Base-by-base conservation (phyloP, 768 basidiomycete genomes). In the Pisolithus tinctorius region DNA sequence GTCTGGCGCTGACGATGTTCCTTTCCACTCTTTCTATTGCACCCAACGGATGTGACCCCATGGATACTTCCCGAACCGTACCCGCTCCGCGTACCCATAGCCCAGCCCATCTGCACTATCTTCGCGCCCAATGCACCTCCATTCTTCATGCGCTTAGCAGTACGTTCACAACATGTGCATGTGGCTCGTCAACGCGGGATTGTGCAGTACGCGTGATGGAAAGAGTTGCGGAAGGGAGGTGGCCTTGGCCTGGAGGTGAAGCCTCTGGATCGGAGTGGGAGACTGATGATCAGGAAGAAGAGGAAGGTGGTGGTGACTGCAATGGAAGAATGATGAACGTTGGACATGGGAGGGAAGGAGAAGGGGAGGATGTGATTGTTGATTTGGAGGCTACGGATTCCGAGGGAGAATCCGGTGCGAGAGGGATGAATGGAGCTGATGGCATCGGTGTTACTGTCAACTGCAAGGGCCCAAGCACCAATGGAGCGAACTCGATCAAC, bases 141-240 rank as follows among this genome's bases (percentile, higher is more conserved):
- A 82, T 88, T 61, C 74, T 88, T 0, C 84, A 87, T 49, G 75
- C 83, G 6, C 75, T 88, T 48, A 72, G 79, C 6, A 82, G 81
- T 16, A 85, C 83, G 0, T 88, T 88, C 59, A 82, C 83, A 4
- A 83, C 83, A 1, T 88, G 86, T 49, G 86, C 86, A 0, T 88
- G 86, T 55, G 86, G 86, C 6, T 71, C 77, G 9, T 72, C 72
- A 5, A 74, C 83, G 4, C 72, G 71, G 30, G 80, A 84, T 48
- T 89, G 87, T 58, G 84, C 80, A 2, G 63, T 85, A 25, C 72
- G 69, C 11, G 74, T 78, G n/a, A 83, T 86, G 78, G 78, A 78
- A 13, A 71, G 71, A n/a, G 82, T 86, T 55, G 82, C 86, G 23
- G 76, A 78, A 40, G 64, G 64, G 41, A 56, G 43, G 13, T 65